Percentiles rank a stretch among this genome's conserved stretches.
Conservation (phyloP, 2,329 filamentous ascomycete genomes). For the Trichoderma atrobrunneum region DNA sequence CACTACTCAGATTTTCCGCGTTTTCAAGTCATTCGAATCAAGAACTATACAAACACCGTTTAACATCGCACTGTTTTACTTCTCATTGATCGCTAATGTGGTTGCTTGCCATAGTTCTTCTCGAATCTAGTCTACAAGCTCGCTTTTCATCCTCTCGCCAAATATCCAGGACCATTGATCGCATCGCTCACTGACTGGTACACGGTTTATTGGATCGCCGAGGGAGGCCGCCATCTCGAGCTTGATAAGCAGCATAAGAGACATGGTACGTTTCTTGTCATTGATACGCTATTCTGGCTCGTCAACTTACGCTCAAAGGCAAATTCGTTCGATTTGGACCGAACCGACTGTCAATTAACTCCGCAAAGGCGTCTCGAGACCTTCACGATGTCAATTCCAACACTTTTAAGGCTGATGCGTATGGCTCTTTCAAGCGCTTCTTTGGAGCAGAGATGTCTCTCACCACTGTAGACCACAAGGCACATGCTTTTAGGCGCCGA, state of each 20-base stretch:
- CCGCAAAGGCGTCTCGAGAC: constrained; percentile 11
- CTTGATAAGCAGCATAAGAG: constrained; percentile 16
- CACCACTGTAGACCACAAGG: constrained; percentile 19
- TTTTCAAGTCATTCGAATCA: not conserved
- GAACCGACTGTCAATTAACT: constrained; percentile 20
- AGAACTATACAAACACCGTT: not conserved
- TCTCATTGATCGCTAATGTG: not conserved
- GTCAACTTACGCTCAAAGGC: not conserved
- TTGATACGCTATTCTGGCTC: not conserved
- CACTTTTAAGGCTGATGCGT: constrained; percentile 13
- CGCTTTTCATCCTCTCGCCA: constrained; percentile 24
- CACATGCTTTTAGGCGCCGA: constrained; percentile 19
- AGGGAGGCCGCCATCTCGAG: constrained; percentile 16
- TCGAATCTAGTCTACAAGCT: constrained; percentile 20
- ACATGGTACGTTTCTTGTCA: not conserved
- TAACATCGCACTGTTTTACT: not conserved
- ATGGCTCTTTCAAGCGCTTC: constrained; percentile 19
- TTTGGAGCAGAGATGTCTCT: constrained; percentile 22
- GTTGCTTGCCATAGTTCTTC: not conserved
- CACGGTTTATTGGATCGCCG: constrained; percentile 18
- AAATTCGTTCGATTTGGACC: constrained; percentile 20
- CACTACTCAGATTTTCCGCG: not conserved
- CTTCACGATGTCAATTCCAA: constrained; percentile 18
- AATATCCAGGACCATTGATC: constrained; percentile 25
- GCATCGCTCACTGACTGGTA: constrained; percentile 23